Evolutionary conservation across 441 rosid species (phyloP).

Genomic region (Mallotus japonicus): DNA sequence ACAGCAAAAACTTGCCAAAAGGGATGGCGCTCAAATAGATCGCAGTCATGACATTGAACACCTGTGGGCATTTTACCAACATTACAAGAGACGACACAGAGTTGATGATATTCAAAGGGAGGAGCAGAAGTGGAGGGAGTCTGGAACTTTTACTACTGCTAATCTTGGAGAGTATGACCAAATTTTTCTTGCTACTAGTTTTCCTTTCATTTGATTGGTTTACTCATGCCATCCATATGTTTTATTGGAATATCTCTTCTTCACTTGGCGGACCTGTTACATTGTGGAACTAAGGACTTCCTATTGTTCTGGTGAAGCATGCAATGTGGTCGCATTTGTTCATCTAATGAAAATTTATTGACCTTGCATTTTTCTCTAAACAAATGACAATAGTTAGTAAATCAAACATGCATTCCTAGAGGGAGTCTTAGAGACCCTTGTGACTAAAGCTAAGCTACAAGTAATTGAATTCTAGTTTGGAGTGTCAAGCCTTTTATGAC

Average conservation of each 20-base stretch:
- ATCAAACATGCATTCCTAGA: not conserved
- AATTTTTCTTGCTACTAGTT: not conserved
- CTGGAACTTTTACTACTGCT: slow-evolving; percentile 73
- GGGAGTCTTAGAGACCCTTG: not conserved
- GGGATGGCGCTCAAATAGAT: slow-evolving; percentile 73
- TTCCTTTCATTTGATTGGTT: not conserved
- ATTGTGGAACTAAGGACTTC: not conserved
- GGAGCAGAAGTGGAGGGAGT: slow-evolving; percentile 78
- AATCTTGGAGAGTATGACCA: slow-evolving; percentile 79
- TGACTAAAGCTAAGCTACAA: not conserved
- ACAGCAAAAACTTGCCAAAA: slow-evolving; percentile 98
- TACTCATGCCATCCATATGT: not conserved
- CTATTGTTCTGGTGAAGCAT: not conserved
- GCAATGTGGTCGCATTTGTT: not conserved
- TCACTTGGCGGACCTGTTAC: not conserved
- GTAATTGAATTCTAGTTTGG: not conserved
- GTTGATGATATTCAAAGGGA: slow-evolving; percentile 92
- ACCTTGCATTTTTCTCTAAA: slow-evolving; percentile 3
- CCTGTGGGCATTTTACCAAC: slow-evolving; percentile 81
- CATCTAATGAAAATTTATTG: not conserved
- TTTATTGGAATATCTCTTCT: not conserved
- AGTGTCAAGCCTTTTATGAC: not conserved
- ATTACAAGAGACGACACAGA: slow-evolving; percentile 68
- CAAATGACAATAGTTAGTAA: not conserved
- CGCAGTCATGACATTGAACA: slow-evolving; percentile 86